phyloP scores from a whole-genome alignment of 2,329 filamentous ascomycete species.

The Nannizziopsis arthrosporioides region DNA sequence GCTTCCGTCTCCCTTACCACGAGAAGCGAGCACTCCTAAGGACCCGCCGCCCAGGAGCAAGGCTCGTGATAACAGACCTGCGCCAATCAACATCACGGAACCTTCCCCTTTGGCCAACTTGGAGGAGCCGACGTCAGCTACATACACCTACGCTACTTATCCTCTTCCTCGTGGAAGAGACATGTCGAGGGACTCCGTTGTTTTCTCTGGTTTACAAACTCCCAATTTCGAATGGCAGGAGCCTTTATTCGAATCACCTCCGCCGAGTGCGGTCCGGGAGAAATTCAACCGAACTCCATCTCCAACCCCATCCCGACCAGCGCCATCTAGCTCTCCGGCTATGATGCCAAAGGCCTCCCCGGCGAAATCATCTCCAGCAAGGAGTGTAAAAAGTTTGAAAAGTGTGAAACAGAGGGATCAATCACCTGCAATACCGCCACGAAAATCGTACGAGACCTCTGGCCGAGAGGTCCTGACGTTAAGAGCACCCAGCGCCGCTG shows the following conservation, averaged over 20 bases:
- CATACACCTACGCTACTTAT: conserved; percentile 81
- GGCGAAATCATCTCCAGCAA: conserved; percentile 14
- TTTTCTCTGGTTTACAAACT: conserved; percentile 45
- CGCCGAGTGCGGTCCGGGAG: conserved; percentile 20
- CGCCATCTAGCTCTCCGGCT: conserved; percentile 18
- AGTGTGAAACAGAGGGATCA: conserved; percentile 4
- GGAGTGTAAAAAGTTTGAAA: no score
- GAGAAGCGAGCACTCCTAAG: conserved; percentile 36
- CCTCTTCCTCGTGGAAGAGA: conserved; percentile 69
- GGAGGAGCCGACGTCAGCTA: conserved; percentile 36
- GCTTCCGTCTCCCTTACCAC: conserved; percentile 21
- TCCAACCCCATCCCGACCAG: conserved; percentile 19
- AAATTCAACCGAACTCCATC: conserved; percentile 24
- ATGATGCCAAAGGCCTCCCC: conserved; percentile 22
- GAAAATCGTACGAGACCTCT: conserved; percentile 13
- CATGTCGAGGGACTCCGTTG: conserved; percentile 55
- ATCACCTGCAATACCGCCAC: conserved; percentile 5
- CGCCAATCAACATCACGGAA: conserved; percentile 26
- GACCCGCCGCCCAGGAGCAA: conserved; percentile 30
- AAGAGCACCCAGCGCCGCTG: conserved; percentile 2
- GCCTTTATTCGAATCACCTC: conserved; percentile 35
- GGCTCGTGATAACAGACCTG: conserved; percentile 18
- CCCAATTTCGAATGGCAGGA: conserved; percentile 56
- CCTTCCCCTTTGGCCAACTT: conserved; percentile 10
- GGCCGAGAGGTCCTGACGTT: conserved; percentile 4